Conservation (phyloP, 2,329 filamentous ascomycete genomes). For the Epichloe baconii region DNA sequence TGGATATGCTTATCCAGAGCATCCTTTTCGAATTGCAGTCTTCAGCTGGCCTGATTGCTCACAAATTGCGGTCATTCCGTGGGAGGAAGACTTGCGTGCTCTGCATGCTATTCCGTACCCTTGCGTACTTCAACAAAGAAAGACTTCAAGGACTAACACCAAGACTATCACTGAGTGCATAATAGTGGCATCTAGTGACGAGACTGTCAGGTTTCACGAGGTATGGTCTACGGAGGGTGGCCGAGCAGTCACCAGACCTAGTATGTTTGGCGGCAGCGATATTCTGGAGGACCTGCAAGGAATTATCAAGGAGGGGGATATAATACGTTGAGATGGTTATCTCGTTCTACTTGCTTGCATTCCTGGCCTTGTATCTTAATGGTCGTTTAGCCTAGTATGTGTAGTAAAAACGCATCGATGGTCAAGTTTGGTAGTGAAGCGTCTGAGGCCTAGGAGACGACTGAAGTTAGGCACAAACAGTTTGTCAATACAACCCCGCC, state of each 20-base stretch:
- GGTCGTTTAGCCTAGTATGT: background rate
- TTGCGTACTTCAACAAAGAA: conserved; percentile 23
- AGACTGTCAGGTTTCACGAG: conserved; percentile 90
- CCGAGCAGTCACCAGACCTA: conserved; percentile 35
- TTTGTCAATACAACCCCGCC: background rate
- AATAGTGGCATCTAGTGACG: conserved; percentile 82
- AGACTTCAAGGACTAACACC: conserved; percentile 11
- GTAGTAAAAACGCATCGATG: background rate
- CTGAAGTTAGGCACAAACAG: background rate
- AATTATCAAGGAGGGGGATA: conserved; percentile 57
- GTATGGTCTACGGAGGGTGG: conserved; percentile 63
- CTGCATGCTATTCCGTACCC: conserved; percentile 84
- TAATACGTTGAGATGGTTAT: conserved; percentile 47
- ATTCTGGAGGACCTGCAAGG: conserved; percentile 75
- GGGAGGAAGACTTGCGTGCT: conserved; percentile 65
- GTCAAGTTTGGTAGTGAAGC: background rate
- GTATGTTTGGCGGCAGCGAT: conserved; percentile 66
- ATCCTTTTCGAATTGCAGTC: conserved; percentile 77
- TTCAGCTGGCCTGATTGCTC: conserved; percentile 91
- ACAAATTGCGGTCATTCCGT: conserved; percentile 75
- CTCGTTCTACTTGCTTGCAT: background rate
- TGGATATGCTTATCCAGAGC: conserved; percentile 82
- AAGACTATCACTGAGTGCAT: conserved; percentile 45
- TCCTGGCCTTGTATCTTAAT: background rate
- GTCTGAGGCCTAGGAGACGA: background rate